phyloP scores from a whole-genome alignment of 768 basidiomycete species.

The Calocybe cyanea region DNA sequence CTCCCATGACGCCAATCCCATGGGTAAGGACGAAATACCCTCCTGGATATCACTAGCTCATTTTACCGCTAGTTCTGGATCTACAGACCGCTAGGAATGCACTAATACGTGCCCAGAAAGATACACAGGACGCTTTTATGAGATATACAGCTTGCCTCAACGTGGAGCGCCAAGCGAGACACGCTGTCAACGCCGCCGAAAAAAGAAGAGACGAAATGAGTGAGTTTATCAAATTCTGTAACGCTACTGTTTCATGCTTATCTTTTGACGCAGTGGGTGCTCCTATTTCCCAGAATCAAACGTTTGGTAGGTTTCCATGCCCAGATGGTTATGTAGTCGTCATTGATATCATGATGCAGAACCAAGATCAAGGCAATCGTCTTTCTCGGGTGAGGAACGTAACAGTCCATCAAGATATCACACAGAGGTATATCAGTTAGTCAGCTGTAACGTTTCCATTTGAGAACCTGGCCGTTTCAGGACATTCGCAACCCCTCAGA shows the following conservation, averaged over 20 bases:
- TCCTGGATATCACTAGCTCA: conserved; percentile 14
- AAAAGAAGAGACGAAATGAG: conserved; percentile 68
- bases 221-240: conserved; percentile 22
- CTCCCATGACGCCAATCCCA: conserved; percentile 53
- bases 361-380: conserved; percentile 48
- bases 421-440: conserved; percentile 33
- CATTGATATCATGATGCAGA: conserved; percentile 25
- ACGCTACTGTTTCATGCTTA: conserved; percentile 13
- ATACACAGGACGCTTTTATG: conserved; percentile 69
- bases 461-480: conserved; percentile 13
- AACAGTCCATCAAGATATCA: conserved; percentile 44
- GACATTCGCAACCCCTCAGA: conserved; percentile 37
- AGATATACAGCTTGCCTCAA: conserved; percentile 68
- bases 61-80: conserved; percentile 46
- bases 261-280: conserved; percentile 36
- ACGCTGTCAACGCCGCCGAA: conserved; percentile 60
- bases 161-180: conserved; percentile 61
- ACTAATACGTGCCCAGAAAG: conserved; percentile 62
- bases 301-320: conserved; percentile 23
- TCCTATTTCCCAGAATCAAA: conserved; percentile 43
- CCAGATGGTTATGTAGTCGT: conserved; percentile 13
- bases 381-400: conserved; percentile 46
- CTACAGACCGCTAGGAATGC: conserved; percentile 59
- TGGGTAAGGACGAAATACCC: conserved; percentile 44
- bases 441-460: too few species aligned